phyloP scores from a whole-genome alignment of 2,329 filamentous ascomycete genomes.

The Colletotrichum acutatum region DNA sequence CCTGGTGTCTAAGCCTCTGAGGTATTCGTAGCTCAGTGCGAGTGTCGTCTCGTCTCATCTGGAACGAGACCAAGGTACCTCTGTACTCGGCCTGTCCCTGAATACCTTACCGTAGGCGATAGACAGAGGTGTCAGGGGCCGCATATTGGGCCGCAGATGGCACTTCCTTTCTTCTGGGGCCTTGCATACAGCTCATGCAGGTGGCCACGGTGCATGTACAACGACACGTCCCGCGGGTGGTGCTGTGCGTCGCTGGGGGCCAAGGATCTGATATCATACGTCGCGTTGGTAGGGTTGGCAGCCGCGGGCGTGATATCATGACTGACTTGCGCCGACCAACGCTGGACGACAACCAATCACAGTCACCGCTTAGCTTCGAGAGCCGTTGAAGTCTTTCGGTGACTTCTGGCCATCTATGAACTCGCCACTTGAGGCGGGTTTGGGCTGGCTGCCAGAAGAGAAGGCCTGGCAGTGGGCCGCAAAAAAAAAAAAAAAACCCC shows the following conservation, averaged over 20 bases:
- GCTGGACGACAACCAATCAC: neutral
- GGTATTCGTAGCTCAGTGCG: neutral
- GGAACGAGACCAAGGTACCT: constrained; percentile 13
- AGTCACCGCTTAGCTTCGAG: neutral
- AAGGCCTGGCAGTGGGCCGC: neutral
- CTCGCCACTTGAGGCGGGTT: neutral
- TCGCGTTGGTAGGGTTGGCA: constrained; percentile 5
- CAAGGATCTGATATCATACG: constrained; percentile 28
- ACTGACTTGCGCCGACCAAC: constrained; percentile 17
- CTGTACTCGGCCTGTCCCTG: constrained; percentile 26
- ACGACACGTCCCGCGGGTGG: constrained; percentile 33
- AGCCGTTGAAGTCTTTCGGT: neutral
- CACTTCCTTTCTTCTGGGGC: constrained; percentile 30
- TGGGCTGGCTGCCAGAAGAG: neutral
- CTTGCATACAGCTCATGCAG: constrained; percentile 35
- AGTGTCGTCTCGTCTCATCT: constrained; percentile 23
- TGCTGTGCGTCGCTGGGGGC: constrained; percentile 26
- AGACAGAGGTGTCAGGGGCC: constrained; percentile 27
- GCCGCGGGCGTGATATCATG: constrained; percentile 26
- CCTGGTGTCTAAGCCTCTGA: too few species aligned
- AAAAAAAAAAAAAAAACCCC: neutral
- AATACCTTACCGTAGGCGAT: neutral
- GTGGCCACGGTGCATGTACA: constrained; percentile 28
- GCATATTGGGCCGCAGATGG: constrained; percentile 33
- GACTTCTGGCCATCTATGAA: neutral